A percentile compares a stretch with the other conserved stretches of the same genome.
phyloP scores from a whole-genome alignment of 768 basidiomycete species.

The Exsudoporus frostii region DNA sequence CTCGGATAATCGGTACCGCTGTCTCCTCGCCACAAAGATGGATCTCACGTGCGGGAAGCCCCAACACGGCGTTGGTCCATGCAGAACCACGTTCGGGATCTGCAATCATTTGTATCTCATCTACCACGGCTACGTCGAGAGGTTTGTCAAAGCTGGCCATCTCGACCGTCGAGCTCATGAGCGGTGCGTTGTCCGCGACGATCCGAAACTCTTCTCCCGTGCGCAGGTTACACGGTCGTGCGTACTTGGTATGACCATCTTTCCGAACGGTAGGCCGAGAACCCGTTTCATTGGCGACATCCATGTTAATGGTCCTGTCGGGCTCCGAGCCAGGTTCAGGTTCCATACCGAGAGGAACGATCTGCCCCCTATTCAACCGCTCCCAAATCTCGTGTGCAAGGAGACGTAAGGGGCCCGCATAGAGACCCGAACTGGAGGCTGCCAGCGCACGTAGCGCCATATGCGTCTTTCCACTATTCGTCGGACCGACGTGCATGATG shows the following conservation, averaged over 20 bases:
- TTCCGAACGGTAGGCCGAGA: slow-evolving; percentile 29
- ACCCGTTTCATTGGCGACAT: slow-evolving; percentile 20
- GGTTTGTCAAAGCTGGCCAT: slow-evolving; percentile 55
- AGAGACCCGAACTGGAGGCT: slow-evolving; percentile 67
- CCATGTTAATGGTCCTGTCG: slow-evolving; percentile 36
- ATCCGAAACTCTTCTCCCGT: slow-evolving; percentile 90
- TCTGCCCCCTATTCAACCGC: slow-evolving; percentile 85
- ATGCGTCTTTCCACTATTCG: slow-evolving; percentile 97
- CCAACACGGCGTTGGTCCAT: slow-evolving; percentile 83
- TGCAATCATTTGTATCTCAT: slow-evolving; percentile 95
- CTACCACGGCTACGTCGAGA: slow-evolving; percentile 85
- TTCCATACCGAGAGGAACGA: slow-evolving; percentile 67
- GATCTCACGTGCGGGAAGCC: slow-evolving; percentile 71
- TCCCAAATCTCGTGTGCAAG: slow-evolving; percentile 96
- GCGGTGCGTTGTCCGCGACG: slow-evolving; percentile 50
- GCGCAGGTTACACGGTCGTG: slow-evolving; percentile 74
- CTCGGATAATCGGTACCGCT: slow-evolving; percentile 74
- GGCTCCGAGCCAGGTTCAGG: slow-evolving; percentile 38
- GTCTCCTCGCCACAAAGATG: slow-evolving; percentile 97
- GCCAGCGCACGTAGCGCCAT: slow-evolving; percentile 88
- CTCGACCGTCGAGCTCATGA: slow-evolving; percentile 90
- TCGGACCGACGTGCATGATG: slow-evolving; percentile 96
- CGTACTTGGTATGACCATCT: slow-evolving; percentile 46
- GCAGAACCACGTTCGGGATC: slow-evolving; percentile 73
- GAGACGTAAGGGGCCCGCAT: slow-evolving; percentile 88